phyloP scores from a whole-genome alignment of 1,284 basidiomycete genomes.

The Sporisorium iseilematis-ciliati region DNA sequence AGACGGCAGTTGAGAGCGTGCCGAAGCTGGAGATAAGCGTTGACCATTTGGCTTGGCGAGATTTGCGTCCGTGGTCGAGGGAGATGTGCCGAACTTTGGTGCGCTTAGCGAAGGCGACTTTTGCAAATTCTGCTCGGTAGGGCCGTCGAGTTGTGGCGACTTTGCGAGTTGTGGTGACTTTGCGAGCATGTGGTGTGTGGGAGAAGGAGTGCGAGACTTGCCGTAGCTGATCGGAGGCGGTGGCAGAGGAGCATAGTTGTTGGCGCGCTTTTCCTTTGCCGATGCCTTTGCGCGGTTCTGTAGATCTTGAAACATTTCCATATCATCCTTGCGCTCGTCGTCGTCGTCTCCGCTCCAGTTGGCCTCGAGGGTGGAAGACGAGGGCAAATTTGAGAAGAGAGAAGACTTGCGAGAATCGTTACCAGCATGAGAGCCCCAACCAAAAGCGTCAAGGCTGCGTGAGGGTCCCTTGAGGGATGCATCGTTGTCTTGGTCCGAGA shows the following conservation, averaged over 20 bases:
- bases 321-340: constrained; percentile 38
- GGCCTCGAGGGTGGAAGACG: constrained; percentile 33
- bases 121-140: background rate
- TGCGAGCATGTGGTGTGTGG: constrained; percentile 31
- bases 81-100: constrained; percentile 4
- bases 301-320: constrained; percentile 31
- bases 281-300: constrained; percentile 36
- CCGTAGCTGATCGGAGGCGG: constrained; percentile 41
- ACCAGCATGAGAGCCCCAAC: constrained; percentile 26
- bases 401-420: constrained; percentile 24
- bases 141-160: constrained; percentile 33
- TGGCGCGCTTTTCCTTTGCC: constrained; percentile 32
- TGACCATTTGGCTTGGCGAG: background rate
- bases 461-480: constrained; percentile 15
- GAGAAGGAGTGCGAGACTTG: constrained; percentile 34
- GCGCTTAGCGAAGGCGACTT: constrained; percentile 9
- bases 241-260: constrained; percentile 21
- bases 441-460: constrained; percentile 38
- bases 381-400: constrained; percentile 42
- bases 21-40: constrained; percentile 29
- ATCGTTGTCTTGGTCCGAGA: constrained; percentile 22
- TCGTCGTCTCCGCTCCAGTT: constrained; percentile 54
- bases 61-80: background rate
- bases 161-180: constrained; percentile 37
- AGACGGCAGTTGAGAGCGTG: constrained; percentile 18